Evolutionary conservation across 2,329 filamentous ascomycete species (phyloP), one percentile per base, ranked within the genome.

Genomic region (Fusarium miscanthi): DNA sequence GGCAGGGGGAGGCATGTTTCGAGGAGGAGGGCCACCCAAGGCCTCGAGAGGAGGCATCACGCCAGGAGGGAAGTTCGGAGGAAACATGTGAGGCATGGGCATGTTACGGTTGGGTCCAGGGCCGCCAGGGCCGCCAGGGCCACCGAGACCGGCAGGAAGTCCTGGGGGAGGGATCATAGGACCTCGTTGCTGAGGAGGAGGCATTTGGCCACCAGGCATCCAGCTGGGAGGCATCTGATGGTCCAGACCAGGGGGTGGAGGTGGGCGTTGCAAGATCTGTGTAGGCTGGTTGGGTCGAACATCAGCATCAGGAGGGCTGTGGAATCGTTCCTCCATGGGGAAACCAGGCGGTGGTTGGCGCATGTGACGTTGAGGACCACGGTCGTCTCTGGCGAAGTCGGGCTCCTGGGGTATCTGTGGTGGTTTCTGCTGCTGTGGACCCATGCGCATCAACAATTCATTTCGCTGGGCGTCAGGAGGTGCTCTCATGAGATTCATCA

Each of bases 401-500:
- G 81, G 76, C 54, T 89, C 87, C 40, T 84, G 83, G 6, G 60
- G 62, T 66, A 75, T 75, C 27, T 68, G 76, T n/a, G 56, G 69
- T 58, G 74, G 75, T 59, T 78, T 77, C 48, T 75, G 76, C 40
- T 86, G 86, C 73, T 88, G 87, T 46, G 86, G 73, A 10, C 63
- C 85, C 82, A 85, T 82, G 62, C 87, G 84, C 80, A 89, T 84
- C 57, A 88, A 78, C 52, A 85, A 78, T 62, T 88, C 87, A 58
- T 90, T 89, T 38, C 84, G 83, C 42, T 86, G 86, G 10, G 82
- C 80, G 33, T 90, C 87, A 1, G 86, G 83, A 2, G 78, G 79
- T 41, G 82, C 83, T 65, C 87, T 85, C 93, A 97, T 96, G 35
- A 97, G 86, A 69, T 91, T 93, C 82, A 97, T 93, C 53, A 97